Evolutionary conservation across 2,329 filamentous ascomycete species (phyloP).

Genomic region (Aspergillus uvarum): DNA sequence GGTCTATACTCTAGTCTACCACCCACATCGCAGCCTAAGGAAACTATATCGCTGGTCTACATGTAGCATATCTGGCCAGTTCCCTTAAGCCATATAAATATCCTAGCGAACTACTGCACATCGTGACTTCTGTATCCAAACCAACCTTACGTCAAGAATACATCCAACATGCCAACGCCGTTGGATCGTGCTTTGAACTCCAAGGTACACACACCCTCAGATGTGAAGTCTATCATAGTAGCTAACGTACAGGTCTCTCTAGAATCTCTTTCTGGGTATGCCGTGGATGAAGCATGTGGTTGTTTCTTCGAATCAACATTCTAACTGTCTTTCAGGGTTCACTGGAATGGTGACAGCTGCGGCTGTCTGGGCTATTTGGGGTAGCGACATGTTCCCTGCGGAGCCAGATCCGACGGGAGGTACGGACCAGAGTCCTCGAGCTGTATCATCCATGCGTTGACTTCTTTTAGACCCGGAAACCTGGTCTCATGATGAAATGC

Average conservation of each 20-base stretch:
- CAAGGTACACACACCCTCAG: conserved; percentile 52
- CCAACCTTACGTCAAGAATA: background rate
- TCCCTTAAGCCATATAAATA: background rate
- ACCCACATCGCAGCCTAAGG: too few relatives aligned
- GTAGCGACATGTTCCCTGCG: conserved; percentile 76
- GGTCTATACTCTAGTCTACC: too few relatives aligned
- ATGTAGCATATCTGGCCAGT: conserved; percentile 6
- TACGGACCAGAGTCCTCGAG: conserved; percentile 29
- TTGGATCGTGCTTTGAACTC: conserved; percentile 69
- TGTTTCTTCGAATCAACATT: background rate
- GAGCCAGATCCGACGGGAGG: conserved; percentile 75
- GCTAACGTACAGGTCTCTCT: conserved; percentile 21
- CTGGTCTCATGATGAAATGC: conserved; percentile 80
- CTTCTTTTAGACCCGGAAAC: conserved; percentile 55
- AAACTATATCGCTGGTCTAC: background rate
- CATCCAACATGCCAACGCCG: conserved; percentile 62
- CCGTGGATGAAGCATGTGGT: conserved; percentile 1
- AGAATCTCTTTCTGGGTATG: conserved; percentile 71
- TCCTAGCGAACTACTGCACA: background rate
- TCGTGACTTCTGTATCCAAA: background rate
- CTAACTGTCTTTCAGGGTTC: conserved; percentile 60
- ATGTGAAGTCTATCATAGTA: background rate
- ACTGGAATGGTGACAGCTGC: conserved; percentile 78
- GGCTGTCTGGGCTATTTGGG: conserved; percentile 82
- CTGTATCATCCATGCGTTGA: conserved; percentile 11